These are phyloP conservation scores for Poa annua DNA, from an alignment of 176 grass and related monocot genomes.

Conservation along the genomic window DNA sequence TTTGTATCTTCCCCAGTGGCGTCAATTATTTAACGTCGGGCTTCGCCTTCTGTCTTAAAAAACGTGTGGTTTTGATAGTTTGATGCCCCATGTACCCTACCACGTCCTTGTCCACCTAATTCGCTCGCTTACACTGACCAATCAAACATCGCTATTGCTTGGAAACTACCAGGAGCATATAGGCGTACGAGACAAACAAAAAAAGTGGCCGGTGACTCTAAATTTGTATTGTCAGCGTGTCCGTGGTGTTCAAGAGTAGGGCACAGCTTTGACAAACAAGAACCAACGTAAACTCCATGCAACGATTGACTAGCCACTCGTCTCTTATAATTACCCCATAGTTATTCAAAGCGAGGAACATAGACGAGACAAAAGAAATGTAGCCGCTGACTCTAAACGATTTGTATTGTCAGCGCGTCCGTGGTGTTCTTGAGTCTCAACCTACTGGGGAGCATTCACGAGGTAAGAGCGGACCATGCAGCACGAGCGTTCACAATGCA, in stretches of 20 bases:
- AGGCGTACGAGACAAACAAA: background rate
- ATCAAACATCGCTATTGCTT: background rate
- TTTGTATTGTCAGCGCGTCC: background rate
- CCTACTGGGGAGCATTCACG: background rate
- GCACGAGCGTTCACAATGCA: background rate
- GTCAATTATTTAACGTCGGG: no score
- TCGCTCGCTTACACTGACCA: background rate
- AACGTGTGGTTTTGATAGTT: no score
- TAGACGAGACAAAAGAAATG: background rate
- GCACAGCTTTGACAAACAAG: background rate
- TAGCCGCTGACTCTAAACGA: background rate
- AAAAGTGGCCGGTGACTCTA: background rate
- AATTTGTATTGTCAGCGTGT: background rate
- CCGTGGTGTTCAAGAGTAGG: background rate
- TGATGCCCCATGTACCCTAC: background rate
- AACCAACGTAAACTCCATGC: background rate
- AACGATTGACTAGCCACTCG: background rate
- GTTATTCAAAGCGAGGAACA: background rate
- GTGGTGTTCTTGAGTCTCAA: background rate
- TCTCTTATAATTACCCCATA: background rate
- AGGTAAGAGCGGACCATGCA: background rate
- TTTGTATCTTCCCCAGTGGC: no score
- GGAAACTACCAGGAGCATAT: constrained; percentile 2
- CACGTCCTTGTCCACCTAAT: background rate
- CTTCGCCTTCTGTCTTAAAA: no score